A percentile compares a stretch with the other conserved stretches of the same genome.
These are phyloP conservation scores for Arachis stenosperma DNA, from an alignment of 306 rosid genomes.

Conservation along the genomic window DNA sequence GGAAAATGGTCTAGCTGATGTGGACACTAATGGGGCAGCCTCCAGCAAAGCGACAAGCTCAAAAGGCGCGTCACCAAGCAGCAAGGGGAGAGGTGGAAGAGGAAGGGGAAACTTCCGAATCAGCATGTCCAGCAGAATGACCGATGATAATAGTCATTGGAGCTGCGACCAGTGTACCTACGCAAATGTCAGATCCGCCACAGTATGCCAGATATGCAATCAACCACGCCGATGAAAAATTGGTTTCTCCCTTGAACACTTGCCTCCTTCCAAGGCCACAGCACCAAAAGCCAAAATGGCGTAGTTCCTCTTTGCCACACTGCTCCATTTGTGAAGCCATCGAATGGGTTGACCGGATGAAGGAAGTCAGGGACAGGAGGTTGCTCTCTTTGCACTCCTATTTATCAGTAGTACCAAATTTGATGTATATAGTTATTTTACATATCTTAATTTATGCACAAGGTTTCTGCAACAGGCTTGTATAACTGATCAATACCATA, in stretches of 20 bases:
- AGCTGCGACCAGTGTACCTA: conserved; percentile 49
- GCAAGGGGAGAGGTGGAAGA: conserved; percentile 54
- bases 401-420: conserved; percentile 26
- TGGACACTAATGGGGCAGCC: conserved; percentile 50
- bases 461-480: conserved; percentile 45
- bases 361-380: conserved; percentile 22
- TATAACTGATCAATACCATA: conserved; percentile 39
- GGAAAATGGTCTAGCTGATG: conserved; percentile 66
- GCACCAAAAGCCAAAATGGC: conserved; percentile 21
- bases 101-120: conserved; percentile 46
- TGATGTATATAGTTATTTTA: conserved; percentile 45
- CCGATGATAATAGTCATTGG: conserved; percentile 48
- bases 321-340: conserved; percentile 33
- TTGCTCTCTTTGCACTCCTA: conserved; percentile 20
- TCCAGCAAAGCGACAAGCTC: conserved; percentile 54
- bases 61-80: conserved; percentile 48
- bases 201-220: conserved; percentile 51
- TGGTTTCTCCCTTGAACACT: conserved; percentile 12
- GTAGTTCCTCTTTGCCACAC: conserved; percentile 1
- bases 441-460: conserved; percentile 15
- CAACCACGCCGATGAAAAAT: conserved; percentile 45
- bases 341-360: conserved; percentile 26
- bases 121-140: conserved; percentile 37
- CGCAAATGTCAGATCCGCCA: conserved; percentile 44
- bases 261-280: conserved; percentile 4